These are phyloP conservation scores for Rosellinia necatrix DNA, from an alignment of 2,329 filamentous ascomycete genomes.

Conservation along the genomic window DNA sequence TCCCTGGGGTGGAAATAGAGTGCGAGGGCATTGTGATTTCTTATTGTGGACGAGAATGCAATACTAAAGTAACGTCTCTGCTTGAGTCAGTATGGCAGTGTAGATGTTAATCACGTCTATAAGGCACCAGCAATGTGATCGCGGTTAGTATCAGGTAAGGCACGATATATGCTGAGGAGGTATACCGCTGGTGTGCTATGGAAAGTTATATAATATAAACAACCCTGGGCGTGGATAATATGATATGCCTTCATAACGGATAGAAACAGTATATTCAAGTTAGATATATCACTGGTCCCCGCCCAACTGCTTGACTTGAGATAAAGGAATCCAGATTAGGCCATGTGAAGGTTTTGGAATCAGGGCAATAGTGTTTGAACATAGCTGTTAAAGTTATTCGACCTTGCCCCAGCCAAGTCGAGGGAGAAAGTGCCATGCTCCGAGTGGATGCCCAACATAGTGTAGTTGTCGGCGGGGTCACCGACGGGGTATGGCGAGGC, in stretches of 20 bases:
- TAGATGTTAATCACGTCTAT: too few relatives aligned
- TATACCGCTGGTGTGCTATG: too few relatives aligned
- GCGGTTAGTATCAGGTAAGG: too few relatives aligned
- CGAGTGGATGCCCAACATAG: slow-evolving; percentile 26
- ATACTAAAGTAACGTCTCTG: too few relatives aligned
- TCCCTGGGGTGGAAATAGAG: too few relatives aligned
- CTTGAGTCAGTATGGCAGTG: too few relatives aligned
- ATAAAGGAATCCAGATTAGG: not conserved
- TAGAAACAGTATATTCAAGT: not conserved
- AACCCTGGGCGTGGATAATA: too few relatives aligned
- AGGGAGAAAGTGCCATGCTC: slow-evolving; percentile 30
- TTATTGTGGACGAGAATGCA: too few relatives aligned
- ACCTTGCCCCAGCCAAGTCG: slow-evolving; percentile 25
- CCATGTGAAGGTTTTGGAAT: not conserved
- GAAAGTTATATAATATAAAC: not conserved
- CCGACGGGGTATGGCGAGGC: slow-evolving; percentile 27
- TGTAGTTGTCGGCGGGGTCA: slow-evolving; percentile 30
- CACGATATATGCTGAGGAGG: too few relatives aligned
- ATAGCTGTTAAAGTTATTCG: slow-evolving; percentile 30
- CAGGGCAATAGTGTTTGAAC: slow-evolving; percentile 12
- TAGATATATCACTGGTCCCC: not conserved
- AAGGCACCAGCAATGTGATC: too few relatives aligned
- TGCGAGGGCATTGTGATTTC: too few relatives aligned
- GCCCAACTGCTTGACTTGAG: not conserved
- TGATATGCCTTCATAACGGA: not conserved